Evolutionary conservation across 257 asterid species (phyloP).

Genomic region (Plectranthus barbatus): DNA sequence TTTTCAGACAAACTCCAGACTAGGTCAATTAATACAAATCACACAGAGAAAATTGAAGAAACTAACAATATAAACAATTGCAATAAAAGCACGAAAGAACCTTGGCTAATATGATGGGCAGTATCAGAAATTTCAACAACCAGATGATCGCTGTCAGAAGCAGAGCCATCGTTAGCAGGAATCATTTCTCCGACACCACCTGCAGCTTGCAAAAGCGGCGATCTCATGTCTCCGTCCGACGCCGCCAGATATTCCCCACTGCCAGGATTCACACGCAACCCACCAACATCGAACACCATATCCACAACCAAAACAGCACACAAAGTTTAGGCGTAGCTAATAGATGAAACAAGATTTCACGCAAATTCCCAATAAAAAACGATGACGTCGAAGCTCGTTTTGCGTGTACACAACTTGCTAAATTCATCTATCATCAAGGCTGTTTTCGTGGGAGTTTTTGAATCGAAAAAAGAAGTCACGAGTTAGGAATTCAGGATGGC

Average conservation of each 20-base stretch:
- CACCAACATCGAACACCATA: neutral
- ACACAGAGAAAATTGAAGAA: neutral
- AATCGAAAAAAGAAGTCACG: neutral
- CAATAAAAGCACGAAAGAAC: conserved; percentile 14
- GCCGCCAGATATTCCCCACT: conserved; percentile 12
- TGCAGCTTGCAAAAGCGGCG: conserved; percentile 15
- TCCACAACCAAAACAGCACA: neutral
- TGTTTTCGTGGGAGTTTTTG: too few species aligned
- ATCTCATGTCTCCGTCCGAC: neutral
- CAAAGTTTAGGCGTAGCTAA: neutral
- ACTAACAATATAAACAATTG: neutral
- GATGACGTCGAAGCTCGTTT: neutral
- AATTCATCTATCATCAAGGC: too few species aligned
- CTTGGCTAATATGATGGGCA: conserved; percentile 76
- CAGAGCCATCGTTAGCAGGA: neutral
- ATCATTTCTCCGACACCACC: conserved; percentile 31
- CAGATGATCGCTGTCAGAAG: conserved; percentile 14
- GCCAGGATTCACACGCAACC: conserved; percentile 6
- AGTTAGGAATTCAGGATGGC: neutral
- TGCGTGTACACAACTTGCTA: neutral
- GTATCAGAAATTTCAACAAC: conserved; percentile 57
- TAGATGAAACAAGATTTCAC: neutral
- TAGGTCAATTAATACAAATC: neutral
- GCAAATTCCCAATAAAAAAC: neutral
- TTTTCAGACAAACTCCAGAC: neutral